Evolutionary conservation across 108 stramenopile genomes (phyloP), one percentile per base, ranked within the genome.

Genomic region (Cylindrotheca fusiformis): DNA sequence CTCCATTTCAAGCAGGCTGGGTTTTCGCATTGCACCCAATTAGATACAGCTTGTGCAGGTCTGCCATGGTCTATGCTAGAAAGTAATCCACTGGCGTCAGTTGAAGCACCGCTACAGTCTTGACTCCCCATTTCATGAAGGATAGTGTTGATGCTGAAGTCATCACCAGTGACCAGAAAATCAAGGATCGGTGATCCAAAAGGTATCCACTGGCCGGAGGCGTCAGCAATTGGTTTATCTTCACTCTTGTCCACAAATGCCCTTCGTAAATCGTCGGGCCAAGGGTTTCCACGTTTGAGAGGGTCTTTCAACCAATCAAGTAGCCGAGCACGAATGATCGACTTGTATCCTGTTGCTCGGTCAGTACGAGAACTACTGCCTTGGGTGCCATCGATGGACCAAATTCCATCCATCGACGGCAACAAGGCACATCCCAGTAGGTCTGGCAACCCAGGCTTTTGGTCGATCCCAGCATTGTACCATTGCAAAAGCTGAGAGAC

Each of bases 11-110:
- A 74, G 66, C 94, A 95, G 6, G 68, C 60, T 41, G 86, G 85
- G 55, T 90, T 87, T 63, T 95, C 94, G 68, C 94, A 95, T 74
- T 95, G 94, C 1, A 95, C 90, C 94, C 94, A 95, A 72, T 88
- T 91, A 8, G 83, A 87, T 55, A 93, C 81, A 41, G 88, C 91
- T 67, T 90, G 86, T 2, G 91, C 88, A 10, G 91, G 91, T 68
- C 89, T 80, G 19, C 88, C 91, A 55, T 87, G 78, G 55, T 93
- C 91, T 24, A 93, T 78, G 27, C 79, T 84, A 18, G 83, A 81
- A 46, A 90, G 71, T 19, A 93, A 60, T 24, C 81, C 79, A 14
- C 77, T 72, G 2, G 69, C 60, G 20, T 20, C 45, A 26, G 22
- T 31, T 6, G 52, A 31, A 21, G 36, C 52, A 10, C 32, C 55